Percentiles rank a stretch among this genome's conserved stretches.
phyloP scores from a whole-genome alignment of 1,139 yeast species.

The Geotrichum siamense region DNA sequence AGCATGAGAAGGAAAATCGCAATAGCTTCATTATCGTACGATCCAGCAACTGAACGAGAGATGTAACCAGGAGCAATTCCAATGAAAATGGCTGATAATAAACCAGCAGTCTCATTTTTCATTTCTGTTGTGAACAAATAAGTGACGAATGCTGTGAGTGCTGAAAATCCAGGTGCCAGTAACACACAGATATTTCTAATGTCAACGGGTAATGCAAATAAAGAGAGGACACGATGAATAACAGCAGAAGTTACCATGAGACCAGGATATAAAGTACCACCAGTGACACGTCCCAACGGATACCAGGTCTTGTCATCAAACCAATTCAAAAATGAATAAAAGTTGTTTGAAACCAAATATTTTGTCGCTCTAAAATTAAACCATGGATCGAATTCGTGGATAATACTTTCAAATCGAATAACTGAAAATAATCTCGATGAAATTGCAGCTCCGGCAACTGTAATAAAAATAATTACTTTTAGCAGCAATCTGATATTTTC shows the following conservation, averaged over 20 bases:
- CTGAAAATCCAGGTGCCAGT: conserved; percentile 94
- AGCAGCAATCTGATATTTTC: conserved; percentile 39
- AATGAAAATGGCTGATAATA: conserved; percentile 88
- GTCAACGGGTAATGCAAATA: conserved; percentile 73
- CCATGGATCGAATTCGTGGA: conserved; percentile 99
- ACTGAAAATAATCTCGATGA: conserved; percentile 71
- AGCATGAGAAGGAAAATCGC: conserved; percentile 95
- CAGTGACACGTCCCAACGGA: conserved; percentile 97
- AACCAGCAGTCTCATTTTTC: conserved; percentile 85
- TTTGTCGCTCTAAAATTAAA: conserved; percentile 94
- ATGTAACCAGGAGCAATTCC: conserved; percentile 99
- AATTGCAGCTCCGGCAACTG: conserved; percentile 84
- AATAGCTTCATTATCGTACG: conserved; percentile 98
- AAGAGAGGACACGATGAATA: conserved; percentile 66
- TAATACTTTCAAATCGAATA: conserved; percentile 74
- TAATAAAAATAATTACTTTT: conserved; percentile 56
- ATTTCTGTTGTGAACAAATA: conserved; percentile 83
- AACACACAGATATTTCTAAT: conserved; percentile 93
- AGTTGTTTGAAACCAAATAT: conserved; percentile 75
- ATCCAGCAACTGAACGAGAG: conserved; percentile 96
- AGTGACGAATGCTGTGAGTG: conserved; percentile 88
- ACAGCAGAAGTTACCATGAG: conserved; percentile 94
- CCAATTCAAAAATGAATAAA: conserved; percentile 92
- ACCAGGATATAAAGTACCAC: conserved; percentile 98
- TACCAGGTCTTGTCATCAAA: conserved; percentile 99